A percentile compares a stretch with the other conserved stretches of the same genome.
Conservation (phyloP, 2,329 filamentous ascomycete genomes). For the Fusarium beomiforme region DNA sequence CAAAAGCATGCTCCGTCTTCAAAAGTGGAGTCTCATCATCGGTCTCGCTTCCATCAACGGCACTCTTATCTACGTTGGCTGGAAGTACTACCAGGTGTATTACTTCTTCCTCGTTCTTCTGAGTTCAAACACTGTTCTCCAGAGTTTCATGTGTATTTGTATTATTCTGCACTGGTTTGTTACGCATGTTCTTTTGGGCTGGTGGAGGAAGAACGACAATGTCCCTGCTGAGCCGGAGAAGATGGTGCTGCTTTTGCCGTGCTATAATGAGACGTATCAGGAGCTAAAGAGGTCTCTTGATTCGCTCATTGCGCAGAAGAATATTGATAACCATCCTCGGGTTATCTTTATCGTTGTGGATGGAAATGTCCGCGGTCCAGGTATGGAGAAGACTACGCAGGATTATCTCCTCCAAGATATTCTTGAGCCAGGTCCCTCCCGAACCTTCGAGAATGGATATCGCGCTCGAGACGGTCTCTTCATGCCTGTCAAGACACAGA, state of each 20-base stretch:
- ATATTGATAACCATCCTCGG: slow-evolving; percentile 53
- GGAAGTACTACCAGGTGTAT: slow-evolving; percentile 52
- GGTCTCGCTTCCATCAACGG: slow-evolving; percentile 50
- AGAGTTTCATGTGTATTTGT: slow-evolving; percentile 54
- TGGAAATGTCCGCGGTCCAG: slow-evolving; percentile 57
- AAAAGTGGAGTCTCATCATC: slow-evolving; percentile 53
- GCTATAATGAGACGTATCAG: slow-evolving; percentile 59
- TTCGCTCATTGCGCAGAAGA: slow-evolving; percentile 56
- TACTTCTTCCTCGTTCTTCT: slow-evolving; percentile 57
- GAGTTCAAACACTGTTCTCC: slow-evolving; percentile 57
- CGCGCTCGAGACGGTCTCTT: slow-evolving; percentile 57
- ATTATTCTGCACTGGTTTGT: slow-evolving; percentile 48
- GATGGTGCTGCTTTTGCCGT: slow-evolving; percentile 58
- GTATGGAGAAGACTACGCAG: slow-evolving; percentile 59
- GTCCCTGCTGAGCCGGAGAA: slow-evolving; percentile 53
- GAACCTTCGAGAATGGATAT: slow-evolving; percentile 55
- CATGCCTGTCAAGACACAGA: slow-evolving; percentile 57
- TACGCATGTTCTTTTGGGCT: slow-evolving; percentile 46
- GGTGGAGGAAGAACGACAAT: slow-evolving; percentile 44
- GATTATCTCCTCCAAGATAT: slow-evolving; percentile 60
- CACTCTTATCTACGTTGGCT: slow-evolving; percentile 49
- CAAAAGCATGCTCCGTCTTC: slow-evolving; percentile 49
- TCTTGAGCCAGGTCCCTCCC: slow-evolving; percentile 48
- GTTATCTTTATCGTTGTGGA: slow-evolving; percentile 61
- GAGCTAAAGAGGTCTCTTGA: slow-evolving; percentile 57